phyloP scores from a whole-genome alignment of 345 rosid genomes.

The Pugionium dolabratum region DNA sequence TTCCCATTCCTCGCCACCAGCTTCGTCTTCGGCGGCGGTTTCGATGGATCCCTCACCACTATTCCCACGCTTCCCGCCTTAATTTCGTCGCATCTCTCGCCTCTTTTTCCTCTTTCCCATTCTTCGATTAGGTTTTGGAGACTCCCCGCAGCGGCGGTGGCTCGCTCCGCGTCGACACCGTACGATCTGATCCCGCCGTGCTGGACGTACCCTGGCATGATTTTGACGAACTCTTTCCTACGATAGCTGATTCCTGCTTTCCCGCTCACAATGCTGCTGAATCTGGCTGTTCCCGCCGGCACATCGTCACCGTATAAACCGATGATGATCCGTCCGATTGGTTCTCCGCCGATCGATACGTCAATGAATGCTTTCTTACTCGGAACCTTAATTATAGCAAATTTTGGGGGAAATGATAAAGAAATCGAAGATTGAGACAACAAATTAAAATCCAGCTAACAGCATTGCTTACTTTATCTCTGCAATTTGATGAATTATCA shows the following conservation, averaged over 20 bases:
- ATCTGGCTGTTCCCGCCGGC: conserved; percentile 67
- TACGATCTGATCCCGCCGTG: conserved; percentile 88
- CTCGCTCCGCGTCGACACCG: conserved; percentile 78
- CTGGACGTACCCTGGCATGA: conserved; percentile 79
- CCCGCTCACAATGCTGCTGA: conserved; percentile 68
- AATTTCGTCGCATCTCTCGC: conserved; percentile 53
- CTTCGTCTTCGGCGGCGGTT: conserved; percentile 84
- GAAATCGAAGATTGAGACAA: background rate
- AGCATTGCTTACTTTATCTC: conserved; percentile 36
- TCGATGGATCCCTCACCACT: conserved; percentile 71
- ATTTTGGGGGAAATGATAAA: background rate
- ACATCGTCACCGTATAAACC: conserved; percentile 65
- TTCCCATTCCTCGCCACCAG: conserved; percentile 73
- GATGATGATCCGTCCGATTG: conserved; percentile 67
- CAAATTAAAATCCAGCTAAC: background rate
- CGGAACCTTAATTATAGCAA: conserved; percentile 19
- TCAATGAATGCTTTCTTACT: conserved; percentile 72
- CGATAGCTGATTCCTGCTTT: conserved; percentile 83
- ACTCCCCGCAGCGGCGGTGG: conserved; percentile 57
- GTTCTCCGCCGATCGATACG: conserved; percentile 68
- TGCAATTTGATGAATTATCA: conserved; percentile 37
- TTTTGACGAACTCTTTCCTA: conserved; percentile 82
- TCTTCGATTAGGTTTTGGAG: conserved; percentile 52
- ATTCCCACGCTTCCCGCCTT: conserved; percentile 71
- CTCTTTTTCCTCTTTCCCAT: conserved; percentile 55